Conservation (phyloP, 2,329 filamentous ascomycete genomes). For the Xylariaceae sp. region DNA sequence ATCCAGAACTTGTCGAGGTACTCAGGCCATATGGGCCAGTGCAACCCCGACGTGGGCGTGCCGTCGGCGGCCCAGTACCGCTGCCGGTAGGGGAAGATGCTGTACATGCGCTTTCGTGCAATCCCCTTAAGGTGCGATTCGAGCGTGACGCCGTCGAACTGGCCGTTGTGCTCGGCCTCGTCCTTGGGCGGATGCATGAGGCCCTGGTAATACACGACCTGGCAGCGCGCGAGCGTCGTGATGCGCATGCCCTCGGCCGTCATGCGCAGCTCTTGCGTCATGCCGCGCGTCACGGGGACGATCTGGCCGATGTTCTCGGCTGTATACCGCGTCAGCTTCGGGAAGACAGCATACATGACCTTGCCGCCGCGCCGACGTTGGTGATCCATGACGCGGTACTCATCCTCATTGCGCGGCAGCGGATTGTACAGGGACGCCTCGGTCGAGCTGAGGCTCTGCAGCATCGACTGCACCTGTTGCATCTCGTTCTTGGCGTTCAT, state of each 20-base stretch:
- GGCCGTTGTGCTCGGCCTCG: neutral
- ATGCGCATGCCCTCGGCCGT: constrained; percentile 26
- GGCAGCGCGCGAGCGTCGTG: constrained; percentile 21
- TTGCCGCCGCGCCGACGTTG: constrained; percentile 30
- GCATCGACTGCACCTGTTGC: neutral
- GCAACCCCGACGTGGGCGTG: neutral
- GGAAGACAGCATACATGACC: constrained; percentile 33
- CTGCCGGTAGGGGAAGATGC: constrained; percentile 1
- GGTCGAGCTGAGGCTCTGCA: neutral
- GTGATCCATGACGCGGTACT: constrained; percentile 16
- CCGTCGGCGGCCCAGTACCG: constrained; percentile 10
- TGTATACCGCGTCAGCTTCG: constrained; percentile 28
- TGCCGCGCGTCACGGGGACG: neutral
- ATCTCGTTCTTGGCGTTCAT: neutral
- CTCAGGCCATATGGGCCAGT: constrained; percentile 13
- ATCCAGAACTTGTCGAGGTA: constrained; percentile 7
- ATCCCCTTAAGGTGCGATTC: constrained; percentile 18
- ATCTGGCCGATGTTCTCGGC: constrained; percentile 22
- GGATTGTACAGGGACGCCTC: constrained; percentile 3
- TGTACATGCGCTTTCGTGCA: neutral
- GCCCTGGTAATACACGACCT: constrained; percentile 33
- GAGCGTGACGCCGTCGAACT: constrained; percentile 18
- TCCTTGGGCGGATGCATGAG: constrained; percentile 23
- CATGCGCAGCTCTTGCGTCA: neutral
- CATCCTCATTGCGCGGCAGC: constrained; percentile 8